Evolutionary conservation across 768 basidiomycete species (phyloP), one percentile per base, ranked within the genome.

Genomic region (Hygrophorus russula): DNA sequence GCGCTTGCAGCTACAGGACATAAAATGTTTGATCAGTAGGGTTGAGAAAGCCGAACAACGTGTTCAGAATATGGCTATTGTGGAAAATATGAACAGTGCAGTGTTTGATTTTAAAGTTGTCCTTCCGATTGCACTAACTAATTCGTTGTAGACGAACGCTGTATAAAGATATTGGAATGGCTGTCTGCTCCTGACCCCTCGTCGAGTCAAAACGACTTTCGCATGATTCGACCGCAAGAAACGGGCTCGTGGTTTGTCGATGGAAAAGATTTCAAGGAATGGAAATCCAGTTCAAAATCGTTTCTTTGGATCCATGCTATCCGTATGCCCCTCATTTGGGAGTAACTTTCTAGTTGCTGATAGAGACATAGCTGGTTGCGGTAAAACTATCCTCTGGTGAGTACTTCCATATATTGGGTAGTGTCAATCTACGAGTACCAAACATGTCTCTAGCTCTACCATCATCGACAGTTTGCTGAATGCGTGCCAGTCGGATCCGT

Each of bases 341-440:
- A 13, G 9, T 14, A 8, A 8, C 14, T 14, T 18, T 13, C 7
- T 18, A 8, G n/a, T 36, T 8, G 7, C 36, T 36, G 36, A 36
- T 36, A 13, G 14, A 32, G 15, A 42, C 27, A 10, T n/a, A n/a
- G n/a, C n/a, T n/a, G n/a, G n/a, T n/a, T n/a, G n/a, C n/a, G n/a
- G n/a, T n/a, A 46, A 46, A 28, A 46, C 41, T 28, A 18, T 46
- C 4, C 28, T 46, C 19, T 42, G 45, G 41, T 46, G 9, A 41
- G 44, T 13, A 11, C 18, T 44, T 11, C 14, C 20, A 9, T 27
- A 17, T 29, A 7, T 8, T 31, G n/a, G n/a, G 9, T 31, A 28
- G 27, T 15, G 4, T 17, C 29, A 10, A 18, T 17, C 20, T 35
- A 5, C 15, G n/a, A 40, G 36, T 11, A 34, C 7, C 19, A 14